These are phyloP conservation scores for Aspergillus ruber DNA, from an alignment of 2,329 filamentous ascomycete genomes.

Conservation along the genomic window DNA sequence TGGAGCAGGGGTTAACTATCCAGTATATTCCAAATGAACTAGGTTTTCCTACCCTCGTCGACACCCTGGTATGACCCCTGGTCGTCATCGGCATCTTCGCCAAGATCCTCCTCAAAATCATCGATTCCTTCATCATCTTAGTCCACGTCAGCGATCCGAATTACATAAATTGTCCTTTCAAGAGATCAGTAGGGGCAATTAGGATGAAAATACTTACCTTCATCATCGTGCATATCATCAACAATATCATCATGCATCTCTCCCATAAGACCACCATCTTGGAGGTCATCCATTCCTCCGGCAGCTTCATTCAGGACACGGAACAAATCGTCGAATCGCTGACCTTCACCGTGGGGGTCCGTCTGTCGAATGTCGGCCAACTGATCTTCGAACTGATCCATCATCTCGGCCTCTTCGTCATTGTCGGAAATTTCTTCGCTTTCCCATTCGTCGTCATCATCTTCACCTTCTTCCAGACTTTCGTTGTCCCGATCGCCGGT, in stretches of 20 bases:
- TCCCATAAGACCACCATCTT: slow-evolving; percentile 42
- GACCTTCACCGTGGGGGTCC: slow-evolving; percentile 35
- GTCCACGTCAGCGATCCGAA: slow-evolving; percentile 23
- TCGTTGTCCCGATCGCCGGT: slow-evolving; percentile 51
- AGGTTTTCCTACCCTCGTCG: slow-evolving; percentile 21
- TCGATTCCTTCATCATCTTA: slow-evolving; percentile 53
- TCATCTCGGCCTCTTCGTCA: slow-evolving; percentile 40
- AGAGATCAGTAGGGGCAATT: background rate
- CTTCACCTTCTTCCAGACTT: slow-evolving; percentile 36
- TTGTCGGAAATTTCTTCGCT: slow-evolving; percentile 44
- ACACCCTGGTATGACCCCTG: slow-evolving; percentile 36
- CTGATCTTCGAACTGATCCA: slow-evolving; percentile 39
- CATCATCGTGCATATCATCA: slow-evolving; percentile 54
- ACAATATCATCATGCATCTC: slow-evolving; percentile 41
- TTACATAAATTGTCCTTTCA: background rate
- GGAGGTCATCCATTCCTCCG: slow-evolving; percentile 37
- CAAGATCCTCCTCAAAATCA: slow-evolving; percentile 40
- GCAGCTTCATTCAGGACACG: slow-evolving; percentile 38
- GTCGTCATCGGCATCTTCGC: slow-evolving; percentile 39
- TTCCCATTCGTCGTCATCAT: slow-evolving; percentile 45
- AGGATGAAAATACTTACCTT: slow-evolving; percentile 36
- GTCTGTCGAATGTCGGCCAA: slow-evolving; percentile 35
- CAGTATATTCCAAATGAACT: background rate
- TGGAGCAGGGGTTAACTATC: slow-evolving; percentile 23
- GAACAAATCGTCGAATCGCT: slow-evolving; percentile 42